A percentile compares a stretch with the other conserved stretches of the same genome.
Conservation (phyloP, 345 rosid genomes). For the Leavenworthia alabamica region DNA sequence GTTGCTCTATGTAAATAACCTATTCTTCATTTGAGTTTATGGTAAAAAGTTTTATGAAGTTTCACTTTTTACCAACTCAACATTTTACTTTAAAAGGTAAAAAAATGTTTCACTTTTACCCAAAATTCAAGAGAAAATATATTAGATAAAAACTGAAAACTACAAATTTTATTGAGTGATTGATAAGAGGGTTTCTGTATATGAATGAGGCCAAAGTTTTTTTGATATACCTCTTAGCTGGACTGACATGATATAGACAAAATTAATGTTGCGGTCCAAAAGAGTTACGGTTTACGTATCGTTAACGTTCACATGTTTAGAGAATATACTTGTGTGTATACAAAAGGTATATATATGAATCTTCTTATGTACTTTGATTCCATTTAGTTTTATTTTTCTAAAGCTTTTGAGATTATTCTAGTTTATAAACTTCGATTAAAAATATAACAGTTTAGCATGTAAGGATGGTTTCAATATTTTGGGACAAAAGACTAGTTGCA, state of each 20-base stretch:
- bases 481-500: neutral
- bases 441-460: neutral
- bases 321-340: conserved; percentile 6
- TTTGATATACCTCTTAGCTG: conserved; percentile 28
- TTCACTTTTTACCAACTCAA: too few species aligned
- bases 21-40: too few species aligned
- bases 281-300: neutral
- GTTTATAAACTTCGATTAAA: neutral
- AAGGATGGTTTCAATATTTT: neutral
- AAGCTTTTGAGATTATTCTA: too few species aligned
- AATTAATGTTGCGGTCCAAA: conserved; percentile 16
- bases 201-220: conserved; percentile 18
- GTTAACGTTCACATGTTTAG: conserved; percentile 19
- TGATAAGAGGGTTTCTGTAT: conserved; percentile 19
- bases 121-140: neutral
- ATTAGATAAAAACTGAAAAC: neutral
- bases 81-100: too few species aligned
- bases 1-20: too few species aligned
- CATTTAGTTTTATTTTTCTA: too few species aligned
- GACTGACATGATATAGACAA: conserved; percentile 25
- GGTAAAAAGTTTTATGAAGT: neutral
- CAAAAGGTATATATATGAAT: conserved; percentile 13
- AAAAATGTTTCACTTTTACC: too few species aligned
- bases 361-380: too few species aligned
- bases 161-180: neutral